Evolutionary conservation across 345 rosid species (phyloP).

Genomic region (Sonneratia alba): DNA sequence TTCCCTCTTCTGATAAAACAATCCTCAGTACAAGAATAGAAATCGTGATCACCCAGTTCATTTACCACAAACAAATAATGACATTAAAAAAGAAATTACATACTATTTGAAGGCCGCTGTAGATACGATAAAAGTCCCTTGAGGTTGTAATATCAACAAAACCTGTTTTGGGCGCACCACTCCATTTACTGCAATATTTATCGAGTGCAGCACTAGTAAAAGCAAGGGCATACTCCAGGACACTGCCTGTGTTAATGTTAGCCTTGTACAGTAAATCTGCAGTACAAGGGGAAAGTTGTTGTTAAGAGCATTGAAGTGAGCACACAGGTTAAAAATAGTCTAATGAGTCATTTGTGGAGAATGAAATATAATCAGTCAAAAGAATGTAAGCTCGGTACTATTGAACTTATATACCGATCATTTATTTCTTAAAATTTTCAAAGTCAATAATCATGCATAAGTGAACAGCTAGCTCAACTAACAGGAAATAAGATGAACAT

Average conservation of each 20-base stretch:
- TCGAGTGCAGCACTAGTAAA: conserved; percentile 93
- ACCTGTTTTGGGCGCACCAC: conserved; percentile 94
- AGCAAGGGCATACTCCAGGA: conserved; percentile 95
- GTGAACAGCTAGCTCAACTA: neutral
- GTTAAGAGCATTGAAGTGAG: neutral
- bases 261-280: conserved; percentile 95
- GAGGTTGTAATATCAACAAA: conserved; percentile 94
- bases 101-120: conserved; percentile 94
- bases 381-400: neutral
- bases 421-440: neutral
- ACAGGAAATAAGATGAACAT: neutral
- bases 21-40: neutral
- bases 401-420: neutral
- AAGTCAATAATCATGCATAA: neutral
- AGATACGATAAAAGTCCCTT: conserved; percentile 86
- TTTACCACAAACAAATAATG: neutral
- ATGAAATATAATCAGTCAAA: neutral
- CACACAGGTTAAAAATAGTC: neutral
- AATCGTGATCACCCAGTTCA: neutral
- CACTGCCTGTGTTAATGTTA: conserved; percentile 79
- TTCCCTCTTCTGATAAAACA: neutral
- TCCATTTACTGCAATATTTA: conserved; percentile 92
- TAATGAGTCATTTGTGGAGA: neutral
- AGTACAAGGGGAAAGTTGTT: conserved; percentile 3
- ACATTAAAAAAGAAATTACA: conserved; percentile 12